A percentile compares a stretch with the other conserved stretches of the same genome.
phyloP scores from a whole-genome alignment of 1,139 yeast genomes.

The Hanseniaspora gamundiae region DNA sequence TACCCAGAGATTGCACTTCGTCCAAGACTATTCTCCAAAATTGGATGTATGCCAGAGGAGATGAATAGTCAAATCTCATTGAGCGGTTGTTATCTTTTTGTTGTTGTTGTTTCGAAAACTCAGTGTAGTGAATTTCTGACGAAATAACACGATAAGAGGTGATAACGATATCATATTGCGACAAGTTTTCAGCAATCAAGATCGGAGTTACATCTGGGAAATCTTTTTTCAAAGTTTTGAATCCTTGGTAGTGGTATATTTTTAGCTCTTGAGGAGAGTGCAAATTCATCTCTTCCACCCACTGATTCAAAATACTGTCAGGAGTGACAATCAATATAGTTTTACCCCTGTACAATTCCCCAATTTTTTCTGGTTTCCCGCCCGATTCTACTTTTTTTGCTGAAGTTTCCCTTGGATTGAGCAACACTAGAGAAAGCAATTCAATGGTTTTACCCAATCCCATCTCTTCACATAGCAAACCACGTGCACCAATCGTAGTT shows the following conservation, averaged over 20 bases:
- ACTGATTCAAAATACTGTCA: conserved; percentile 66
- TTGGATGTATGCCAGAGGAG: conserved; percentile 74
- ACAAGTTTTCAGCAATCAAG: conserved; percentile 27
- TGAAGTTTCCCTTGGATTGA: conserved; percentile 39
- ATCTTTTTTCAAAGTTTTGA: conserved; percentile 29
- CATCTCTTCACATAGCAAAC: conserved; percentile 86
- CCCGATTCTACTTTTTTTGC: conserved; percentile 23
- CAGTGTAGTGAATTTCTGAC: conserved; percentile 69
- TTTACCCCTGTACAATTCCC: conserved; percentile 27
- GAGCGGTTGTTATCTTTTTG: neutral
- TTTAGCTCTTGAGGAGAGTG: conserved; percentile 27
- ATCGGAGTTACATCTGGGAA: conserved; percentile 26
- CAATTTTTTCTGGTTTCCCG: conserved; percentile 6
- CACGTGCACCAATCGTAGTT: conserved; percentile 37
- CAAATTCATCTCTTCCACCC: conserved; percentile 66
- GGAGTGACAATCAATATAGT: conserved; percentile 83
- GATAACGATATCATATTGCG: conserved; percentile 63
- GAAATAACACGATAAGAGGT: conserved; percentile 65
- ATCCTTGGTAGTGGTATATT: conserved; percentile 54
- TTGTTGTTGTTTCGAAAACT: conserved; percentile 28
- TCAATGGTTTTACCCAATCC: conserved; percentile 94
- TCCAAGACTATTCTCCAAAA: conserved; percentile 86
- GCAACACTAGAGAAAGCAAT: conserved; percentile 47
- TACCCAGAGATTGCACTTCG: conserved; percentile 88
- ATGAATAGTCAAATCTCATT: conserved; percentile 42